Evolutionary conservation across 2,329 filamentous ascomycete genomes (phyloP), one percentile per base, ranked within the genome.

Genomic region (Fusarium beomiforme): DNA sequence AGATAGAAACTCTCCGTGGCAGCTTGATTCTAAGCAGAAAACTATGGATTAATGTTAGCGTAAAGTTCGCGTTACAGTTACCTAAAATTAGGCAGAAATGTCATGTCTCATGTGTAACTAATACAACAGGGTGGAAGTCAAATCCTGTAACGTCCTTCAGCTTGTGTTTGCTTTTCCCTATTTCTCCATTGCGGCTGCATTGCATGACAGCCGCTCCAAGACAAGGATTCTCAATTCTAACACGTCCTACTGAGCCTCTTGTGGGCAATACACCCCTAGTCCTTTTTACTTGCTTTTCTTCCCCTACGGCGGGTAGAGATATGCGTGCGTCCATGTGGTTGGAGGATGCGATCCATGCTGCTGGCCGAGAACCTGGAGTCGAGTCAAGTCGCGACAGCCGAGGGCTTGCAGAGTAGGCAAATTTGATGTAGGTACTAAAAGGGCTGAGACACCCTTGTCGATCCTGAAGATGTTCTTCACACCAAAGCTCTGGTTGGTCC

Each of bases 371-470:
- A 54, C 59, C 68, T 70, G 66, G 61, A 72, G 60, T 70, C 43
- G 65, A 72, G 65, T 72, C 39, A 65, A 72, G 60, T 51, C 63
- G 58, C 66, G 74, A 76, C 76, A 75, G 51, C 72, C 74, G 74
- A 76, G 66, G 46, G 16, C 62, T 41, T 61, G 33, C 49, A 68
- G 53, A 19, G 29, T 29, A 29, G 8, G 29, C 29, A 41, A 39
- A 33, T 68, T 65, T 34, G n/a, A 26, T 68, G 70, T 54, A 67
- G 47, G 31, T 31, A 24, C 21, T 51, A 26, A 51, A 29, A 37
- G 12, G 67, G 61, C 70, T 67, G 37, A 51, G 43, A 55, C 46
- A 75, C 71, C 74, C 74, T 76, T 73, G 74, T 75, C 61, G 60
- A 50, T 64, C 56, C 55, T 26, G 64, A 64, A 47, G 56, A 53